Evolutionary conservation across 2,329 filamentous ascomycete genomes (phyloP), one percentile per base, ranked within the genome.

Genomic region (Pyrenophora tritici-repentis): DNA sequence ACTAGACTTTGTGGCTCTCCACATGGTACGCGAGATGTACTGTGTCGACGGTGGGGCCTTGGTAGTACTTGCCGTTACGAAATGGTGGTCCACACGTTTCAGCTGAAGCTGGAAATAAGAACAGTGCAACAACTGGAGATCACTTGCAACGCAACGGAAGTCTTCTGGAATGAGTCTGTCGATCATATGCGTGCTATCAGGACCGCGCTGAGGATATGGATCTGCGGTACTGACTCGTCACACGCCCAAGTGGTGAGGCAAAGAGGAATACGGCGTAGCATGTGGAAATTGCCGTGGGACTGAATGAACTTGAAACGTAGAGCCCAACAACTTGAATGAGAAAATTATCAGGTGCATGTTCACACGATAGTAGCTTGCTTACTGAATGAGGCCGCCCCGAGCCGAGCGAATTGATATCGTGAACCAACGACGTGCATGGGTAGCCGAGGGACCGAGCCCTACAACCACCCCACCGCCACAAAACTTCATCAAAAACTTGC

Each of bases 191-290:
- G 8, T 26, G 33, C 36, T 38, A 26, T 43, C 40, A 45, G 42
- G 20, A 35, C 43, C 14, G 36, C 10, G 24, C 34, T 14, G 36
- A 26, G 44, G 40, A 48, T 34, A 36, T 18, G 44, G 44, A 38
- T 47, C 36, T 45, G 43, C 48, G 22, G 32, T 33, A 34, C 52
- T 52, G 48, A 55, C 44, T 55, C 48, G 45, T 31, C 18, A 8
- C 32, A 18, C 24, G 26, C 46, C 38, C 34, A 37, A 33, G 42
- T 37, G 13, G 34, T 48, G 43, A 38, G 44, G 29, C 43, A 47
- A 33, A 20, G 14, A 17, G 32, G 14, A 36, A 34, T n/a, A 38
- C 16, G 36, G 42, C 29, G 29, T 32, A 44, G 20, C 41, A 41
- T 36, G 47, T 3, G 13, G 14, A 3, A 13, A 26, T 33, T 39